phyloP scores from a whole-genome alignment of 257 asterid genomes.

The Nicotiana tomentosiformis region DNA sequence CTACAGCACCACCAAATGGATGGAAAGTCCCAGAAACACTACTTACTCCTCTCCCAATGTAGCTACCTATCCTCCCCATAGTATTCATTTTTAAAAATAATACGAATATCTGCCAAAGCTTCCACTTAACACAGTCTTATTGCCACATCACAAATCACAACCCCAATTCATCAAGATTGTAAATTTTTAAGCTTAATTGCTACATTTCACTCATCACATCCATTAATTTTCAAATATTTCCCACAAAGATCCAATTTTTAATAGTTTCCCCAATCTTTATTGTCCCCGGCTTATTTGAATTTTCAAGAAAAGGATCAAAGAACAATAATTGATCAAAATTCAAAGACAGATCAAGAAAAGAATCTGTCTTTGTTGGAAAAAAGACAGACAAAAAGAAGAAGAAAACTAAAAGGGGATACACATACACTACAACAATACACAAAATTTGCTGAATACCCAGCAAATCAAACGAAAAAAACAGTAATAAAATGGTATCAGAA shows the following conservation, averaged over 20 bases:
- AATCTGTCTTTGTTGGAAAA: not conserved
- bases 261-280: not conserved
- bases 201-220: conserved; percentile 6
- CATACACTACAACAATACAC: not conserved
- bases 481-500: conserved; percentile 5
- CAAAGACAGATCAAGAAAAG: conserved; percentile 1
- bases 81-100: conserved; percentile 59
- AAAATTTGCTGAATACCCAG: not conserved
- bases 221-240: not conserved
- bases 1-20: conserved; percentile 99
- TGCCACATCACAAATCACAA: conserved; percentile 14
- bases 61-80: conserved; percentile 85
- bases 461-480: conserved; percentile 13
- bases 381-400: not conserved
- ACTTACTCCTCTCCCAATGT: conserved; percentile 62
- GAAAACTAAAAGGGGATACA: not conserved
- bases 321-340: not conserved
- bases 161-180: conserved; percentile 7
- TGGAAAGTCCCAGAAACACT: conserved; percentile 90
- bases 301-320: not conserved
- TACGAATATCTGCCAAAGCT: conserved; percentile 10
- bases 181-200: not conserved
- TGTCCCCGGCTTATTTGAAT: not conserved
- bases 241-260: conserved; percentile 4
- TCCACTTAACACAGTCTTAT: conserved; percentile 21